Evolutionary conservation across 2,329 filamentous ascomycete species (phyloP).

Genomic region (Phyllosticta citribraziliensis): DNA sequence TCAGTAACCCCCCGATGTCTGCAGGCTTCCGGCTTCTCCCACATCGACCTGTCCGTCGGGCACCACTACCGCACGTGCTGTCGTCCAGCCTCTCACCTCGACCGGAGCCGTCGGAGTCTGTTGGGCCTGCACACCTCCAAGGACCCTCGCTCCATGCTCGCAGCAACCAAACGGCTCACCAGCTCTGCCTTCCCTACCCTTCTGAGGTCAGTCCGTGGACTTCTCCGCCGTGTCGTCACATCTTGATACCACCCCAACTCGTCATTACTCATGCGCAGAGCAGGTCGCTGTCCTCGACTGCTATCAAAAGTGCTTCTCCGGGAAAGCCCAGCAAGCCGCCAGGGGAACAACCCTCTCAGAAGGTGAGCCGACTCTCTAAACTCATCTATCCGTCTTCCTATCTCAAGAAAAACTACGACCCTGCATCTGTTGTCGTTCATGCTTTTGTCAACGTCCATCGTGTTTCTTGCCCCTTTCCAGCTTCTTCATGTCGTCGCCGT

Average conservation of each 20-base stretch:
- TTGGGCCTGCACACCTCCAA: not conserved
- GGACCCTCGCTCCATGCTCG: not conserved
- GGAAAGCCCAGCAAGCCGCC: not conserved
- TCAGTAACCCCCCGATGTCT: not conserved
- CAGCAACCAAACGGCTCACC: not conserved
- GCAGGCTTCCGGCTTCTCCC: not conserved
- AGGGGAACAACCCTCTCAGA: not conserved
- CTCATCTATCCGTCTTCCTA: not conserved
- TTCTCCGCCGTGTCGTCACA: not conserved
- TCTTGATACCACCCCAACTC: not conserved
- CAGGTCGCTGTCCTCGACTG: not conserved
- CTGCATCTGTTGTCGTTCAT: not conserved
- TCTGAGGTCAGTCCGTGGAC: not conserved
- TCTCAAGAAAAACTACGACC: not conserved
- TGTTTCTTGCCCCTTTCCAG: not conserved
- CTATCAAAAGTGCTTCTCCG: not conserved
- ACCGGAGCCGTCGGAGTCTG: constrained; percentile 1
- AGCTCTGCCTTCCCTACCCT: not conserved
- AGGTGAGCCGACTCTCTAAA: not conserved
- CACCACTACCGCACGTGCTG: not conserved
- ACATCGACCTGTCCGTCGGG: not conserved
- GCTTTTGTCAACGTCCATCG: not conserved
- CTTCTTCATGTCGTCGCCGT: not conserved
- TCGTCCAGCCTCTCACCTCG: constrained; percentile 2
- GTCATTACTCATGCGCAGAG: not conserved